Percentiles rank a stretch among this genome's conserved stretches.
These are phyloP conservation scores for Penicillium decumbens DNA, from an alignment of 2,329 filamentous ascomycete genomes.

Conservation along the genomic window DNA sequence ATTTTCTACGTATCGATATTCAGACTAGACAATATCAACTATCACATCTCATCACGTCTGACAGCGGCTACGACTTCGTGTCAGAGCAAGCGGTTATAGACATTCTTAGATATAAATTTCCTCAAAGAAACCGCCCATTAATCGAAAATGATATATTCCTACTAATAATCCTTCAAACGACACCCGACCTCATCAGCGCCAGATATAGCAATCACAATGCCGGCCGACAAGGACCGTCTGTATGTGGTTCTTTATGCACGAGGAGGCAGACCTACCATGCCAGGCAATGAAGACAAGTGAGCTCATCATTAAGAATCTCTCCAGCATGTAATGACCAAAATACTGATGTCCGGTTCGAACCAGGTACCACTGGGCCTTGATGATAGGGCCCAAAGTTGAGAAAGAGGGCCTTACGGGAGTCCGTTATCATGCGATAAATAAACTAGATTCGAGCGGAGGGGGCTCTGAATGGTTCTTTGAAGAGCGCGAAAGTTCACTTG, in stretches of 20 bases:
- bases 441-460: slow-evolving; percentile 2
- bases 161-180: too few species aligned
- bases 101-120: too few species aligned
- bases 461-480: slow-evolving; percentile 30
- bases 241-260: slow-evolving; percentile 30
- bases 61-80: too few species aligned
- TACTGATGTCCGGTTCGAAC: background rate
- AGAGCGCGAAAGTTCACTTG: slow-evolving; percentile 17
- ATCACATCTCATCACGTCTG: too few species aligned
- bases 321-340: background rate
- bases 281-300: slow-evolving; percentile 28
- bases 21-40: too few species aligned
- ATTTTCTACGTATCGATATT: too few species aligned
- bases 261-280: slow-evolving; percentile 21
- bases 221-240: slow-evolving; percentile 29
- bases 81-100: too few species aligned
- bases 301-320: background rate
- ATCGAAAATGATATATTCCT: too few species aligned
- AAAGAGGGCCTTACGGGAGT: slow-evolving; percentile 15
- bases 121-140: too few species aligned
- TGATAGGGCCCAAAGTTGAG: slow-evolving; percentile 39
- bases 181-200: too few species aligned
- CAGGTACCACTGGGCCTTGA: slow-evolving; percentile 40
- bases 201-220: background rate
- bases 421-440: slow-evolving; percentile 36